Conservation (phyloP, 2,329 filamentous ascomycete species). For the Botrytis byssoidea region DNA sequence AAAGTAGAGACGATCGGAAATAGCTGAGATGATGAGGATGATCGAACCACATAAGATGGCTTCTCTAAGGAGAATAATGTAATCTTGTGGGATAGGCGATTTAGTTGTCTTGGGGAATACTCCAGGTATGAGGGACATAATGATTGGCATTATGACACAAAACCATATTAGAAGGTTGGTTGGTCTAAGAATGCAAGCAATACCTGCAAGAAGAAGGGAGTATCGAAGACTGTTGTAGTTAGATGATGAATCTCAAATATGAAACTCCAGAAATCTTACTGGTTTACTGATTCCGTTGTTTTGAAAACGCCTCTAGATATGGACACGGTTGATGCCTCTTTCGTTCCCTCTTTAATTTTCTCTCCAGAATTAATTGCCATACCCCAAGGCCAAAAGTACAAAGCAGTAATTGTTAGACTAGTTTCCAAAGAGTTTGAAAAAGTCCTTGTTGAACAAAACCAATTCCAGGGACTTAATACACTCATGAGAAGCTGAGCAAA, state of each 20-base stretch:
- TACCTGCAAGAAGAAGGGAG: conserved; percentile 72
- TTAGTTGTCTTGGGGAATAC: conserved; percentile 39
- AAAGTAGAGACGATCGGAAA: conserved; percentile 78
- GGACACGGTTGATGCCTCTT: neutral
- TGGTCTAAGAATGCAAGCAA: conserved; percentile 82
- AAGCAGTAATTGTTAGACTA: conserved; percentile 75
- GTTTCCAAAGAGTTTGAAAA: conserved; percentile 94
- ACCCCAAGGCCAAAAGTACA: conserved; percentile 86
- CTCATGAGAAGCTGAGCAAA: conserved; percentile 63
- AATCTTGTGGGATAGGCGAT: conserved; percentile 30
- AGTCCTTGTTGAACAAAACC: conserved; percentile 90
- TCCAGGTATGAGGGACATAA: conserved; percentile 45
- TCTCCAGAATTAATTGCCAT: conserved; percentile 47
- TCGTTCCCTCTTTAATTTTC: neutral
- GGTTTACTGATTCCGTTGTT: conserved; percentile 37
- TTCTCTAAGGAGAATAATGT: conserved; percentile 60
- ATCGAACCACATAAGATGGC: conserved; percentile 60
- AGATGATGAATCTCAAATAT: neutral
- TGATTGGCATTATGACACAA: conserved; percentile 57
- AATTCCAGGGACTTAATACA: conserved; percentile 85
- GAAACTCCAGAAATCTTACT: conserved; percentile 29
- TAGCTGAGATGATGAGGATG: conserved; percentile 61
- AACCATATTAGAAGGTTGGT: conserved; percentile 89
- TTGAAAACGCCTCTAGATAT: conserved; percentile 25
- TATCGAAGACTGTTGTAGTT: conserved; percentile 50